Base-by-base conservation (phyloP, 192 early-diverging fungal species). In the Bifiguratus adelaidae region DNA sequence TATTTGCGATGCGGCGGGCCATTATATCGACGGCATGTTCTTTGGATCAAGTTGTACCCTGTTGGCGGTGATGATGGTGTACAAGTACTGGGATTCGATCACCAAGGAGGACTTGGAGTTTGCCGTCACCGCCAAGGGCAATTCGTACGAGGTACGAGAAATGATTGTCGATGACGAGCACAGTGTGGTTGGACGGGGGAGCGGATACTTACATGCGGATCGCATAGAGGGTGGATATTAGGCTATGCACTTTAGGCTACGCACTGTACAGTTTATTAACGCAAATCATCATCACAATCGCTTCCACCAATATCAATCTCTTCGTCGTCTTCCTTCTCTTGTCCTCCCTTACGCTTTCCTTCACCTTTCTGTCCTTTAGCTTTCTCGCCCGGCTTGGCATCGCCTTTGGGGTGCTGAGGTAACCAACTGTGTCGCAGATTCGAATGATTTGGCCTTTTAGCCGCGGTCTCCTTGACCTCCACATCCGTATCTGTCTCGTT, bases 81-180 rank as follows among this genome's bases (percentile, higher is more conserved):
- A 92, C 73, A 92, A 92, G 65, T 92, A 86, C 65, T 92, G 89
- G 89, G 89, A 92, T 57, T 79, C 76, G 21, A 91, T 92, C 42
- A 92, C 89, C 9, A 92, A 91, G 53, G 89, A 92, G 60, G 89
- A 91, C 68, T 65, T 92, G 6, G 89, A 92, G 61, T 92, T 90
- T 58, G 78, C 80, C 6, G 89, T 91, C 27, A 83, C 85, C 22
- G 78, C 77, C 12, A 90, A 90, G 61, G 76, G 73, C 38, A 85
- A 85, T 45, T 80, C 83, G 0, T 91, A 87, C 87, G 87, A 91
- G 60, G 76, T 85, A 34, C 80, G 80, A 55, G 83, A 90, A 56
- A 35, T 73, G 13, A 22, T 75, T 41, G 68, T 49, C 13, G 74
- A 80, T 9, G 76, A 80, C 47, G 74, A 77, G n/a, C n/a, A n/a